Conservation (phyloP, 169 alveolate species). For the Plasmodium yoelii region DNA sequence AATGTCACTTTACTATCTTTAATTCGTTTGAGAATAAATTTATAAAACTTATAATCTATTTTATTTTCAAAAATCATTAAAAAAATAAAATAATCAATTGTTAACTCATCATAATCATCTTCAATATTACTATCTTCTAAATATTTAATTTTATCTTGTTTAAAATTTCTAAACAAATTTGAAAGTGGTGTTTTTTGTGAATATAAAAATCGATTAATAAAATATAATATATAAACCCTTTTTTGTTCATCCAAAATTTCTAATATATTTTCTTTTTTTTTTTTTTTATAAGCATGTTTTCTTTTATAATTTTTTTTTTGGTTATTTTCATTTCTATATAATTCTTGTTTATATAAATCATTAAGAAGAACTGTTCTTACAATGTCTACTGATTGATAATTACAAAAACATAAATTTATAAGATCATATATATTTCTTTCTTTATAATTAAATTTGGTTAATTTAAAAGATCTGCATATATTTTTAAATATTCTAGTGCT, state of each 20-base stretch:
- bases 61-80: conserved; percentile 72
- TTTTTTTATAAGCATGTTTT: conserved; percentile 7
- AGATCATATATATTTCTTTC: conserved; percentile 28
- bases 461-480: conserved; percentile 56
- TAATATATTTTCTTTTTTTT: conserved; percentile 18
- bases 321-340: conserved; percentile 22
- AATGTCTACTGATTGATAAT: not conserved
- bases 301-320: conserved; percentile 26
- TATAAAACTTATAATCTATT: conserved; percentile 28
- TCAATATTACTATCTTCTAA: not conserved
- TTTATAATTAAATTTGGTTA: conserved; percentile 32
- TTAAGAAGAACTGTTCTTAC: conserved; percentile 25
- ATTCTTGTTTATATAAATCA: conserved; percentile 53
- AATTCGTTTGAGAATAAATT: conserved; percentile 23
- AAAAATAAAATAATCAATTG: conserved; percentile 54
- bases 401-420: conserved; percentile 32
- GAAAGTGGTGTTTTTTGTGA: conserved; percentile 71
- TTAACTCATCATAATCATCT: conserved; percentile 47
- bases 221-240: conserved; percentile 53
- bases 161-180: conserved; percentile 37
- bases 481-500: conserved; percentile 26
- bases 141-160: not conserved
- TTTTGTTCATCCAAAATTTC: conserved; percentile 47
- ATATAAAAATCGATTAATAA: conserved; percentile 60
- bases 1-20: not conserved